Evolutionary conservation across 1,139 yeast species (phyloP).

Genomic region (Candida smagusa): DNA sequence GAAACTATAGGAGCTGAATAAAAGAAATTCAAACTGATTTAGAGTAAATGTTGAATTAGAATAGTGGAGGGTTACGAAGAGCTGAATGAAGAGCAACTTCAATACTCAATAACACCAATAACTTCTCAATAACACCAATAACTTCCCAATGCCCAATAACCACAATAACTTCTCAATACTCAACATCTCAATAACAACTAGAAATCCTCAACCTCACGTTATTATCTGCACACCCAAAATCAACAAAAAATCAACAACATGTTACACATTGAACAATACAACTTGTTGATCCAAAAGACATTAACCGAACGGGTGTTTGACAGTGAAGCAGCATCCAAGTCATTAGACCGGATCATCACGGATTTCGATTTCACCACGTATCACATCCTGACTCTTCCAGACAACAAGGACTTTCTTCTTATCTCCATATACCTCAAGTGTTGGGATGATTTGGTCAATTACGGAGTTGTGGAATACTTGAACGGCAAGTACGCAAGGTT

Average conservation of each 20-base stretch:
- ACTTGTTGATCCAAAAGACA: slow-evolving; percentile 42
- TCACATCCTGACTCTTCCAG: slow-evolving; percentile 79
- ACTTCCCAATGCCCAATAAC: too few species aligned
- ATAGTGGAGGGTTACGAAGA: too few species aligned
- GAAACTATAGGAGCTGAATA: too few species aligned
- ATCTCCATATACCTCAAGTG: slow-evolving; percentile 74
- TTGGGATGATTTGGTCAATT: slow-evolving; percentile 66
- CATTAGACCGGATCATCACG: slow-evolving; percentile 85
- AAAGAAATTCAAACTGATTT: too few species aligned
- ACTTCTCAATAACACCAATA: too few species aligned
- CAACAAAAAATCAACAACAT: slow-evolving; percentile 15
- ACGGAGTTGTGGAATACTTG: slow-evolving; percentile 57
- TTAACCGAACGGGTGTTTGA: slow-evolving; percentile 36
- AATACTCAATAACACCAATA: too few species aligned
- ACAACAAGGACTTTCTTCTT: slow-evolving; percentile 58
- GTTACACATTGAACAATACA: slow-evolving; percentile 46
- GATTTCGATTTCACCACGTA: slow-evolving; percentile 96
- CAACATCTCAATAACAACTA: too few species aligned
- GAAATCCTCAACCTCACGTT: too few species aligned
- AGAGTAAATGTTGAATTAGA: too few species aligned
- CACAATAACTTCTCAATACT: too few species aligned
- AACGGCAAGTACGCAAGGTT: slow-evolving; percentile 34
- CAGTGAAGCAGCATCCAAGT: slow-evolving; percentile 32
- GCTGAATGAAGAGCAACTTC: too few species aligned
- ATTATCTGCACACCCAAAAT: not conserved